Conservation (phyloP, 352 stramenopile genomes). For the Blastocystis sp. region DNA sequence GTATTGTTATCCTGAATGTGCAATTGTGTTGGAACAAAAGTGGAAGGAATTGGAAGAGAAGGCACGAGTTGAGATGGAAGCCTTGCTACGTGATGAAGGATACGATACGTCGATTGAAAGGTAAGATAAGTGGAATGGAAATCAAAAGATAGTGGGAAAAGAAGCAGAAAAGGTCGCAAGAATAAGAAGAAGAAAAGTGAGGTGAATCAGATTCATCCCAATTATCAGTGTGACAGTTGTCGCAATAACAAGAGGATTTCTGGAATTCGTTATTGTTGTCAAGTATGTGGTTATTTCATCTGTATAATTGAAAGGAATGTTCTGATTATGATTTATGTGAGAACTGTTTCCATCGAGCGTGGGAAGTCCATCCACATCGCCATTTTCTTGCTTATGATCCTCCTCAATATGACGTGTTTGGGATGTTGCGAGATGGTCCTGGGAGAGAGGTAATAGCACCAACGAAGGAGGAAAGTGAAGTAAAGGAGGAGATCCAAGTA, state of each 20-base stretch:
- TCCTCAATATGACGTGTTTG: constrained; percentile 53
- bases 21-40: constrained; percentile 19
- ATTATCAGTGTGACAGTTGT: constrained; percentile 39
- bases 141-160: constrained; percentile 2
- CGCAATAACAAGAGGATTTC: background rate
- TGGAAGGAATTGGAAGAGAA: constrained; percentile 64
- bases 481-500: background rate
- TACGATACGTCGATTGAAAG: background rate
- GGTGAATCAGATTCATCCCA: background rate
- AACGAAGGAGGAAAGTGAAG: background rate
- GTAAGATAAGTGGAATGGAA: background rate
- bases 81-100: constrained; percentile 32
- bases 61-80: constrained; percentile 33
- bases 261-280: constrained; percentile 39
- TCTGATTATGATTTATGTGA: constrained; percentile 54
- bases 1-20: constrained; percentile 32
- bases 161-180: background rate
- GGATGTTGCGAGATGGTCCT: background rate
- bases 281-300: background rate
- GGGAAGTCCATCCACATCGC: constrained; percentile 34
- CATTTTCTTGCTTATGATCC: constrained; percentile 29
- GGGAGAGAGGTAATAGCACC: constrained; percentile 3
- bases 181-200: constrained; percentile 51
- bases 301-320: constrained; percentile 23
- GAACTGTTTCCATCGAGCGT: constrained; percentile 3